These are phyloP conservation scores for Scedosporium boydii DNA, from an alignment of 2,329 filamentous ascomycete species.

Conservation along the genomic window DNA sequence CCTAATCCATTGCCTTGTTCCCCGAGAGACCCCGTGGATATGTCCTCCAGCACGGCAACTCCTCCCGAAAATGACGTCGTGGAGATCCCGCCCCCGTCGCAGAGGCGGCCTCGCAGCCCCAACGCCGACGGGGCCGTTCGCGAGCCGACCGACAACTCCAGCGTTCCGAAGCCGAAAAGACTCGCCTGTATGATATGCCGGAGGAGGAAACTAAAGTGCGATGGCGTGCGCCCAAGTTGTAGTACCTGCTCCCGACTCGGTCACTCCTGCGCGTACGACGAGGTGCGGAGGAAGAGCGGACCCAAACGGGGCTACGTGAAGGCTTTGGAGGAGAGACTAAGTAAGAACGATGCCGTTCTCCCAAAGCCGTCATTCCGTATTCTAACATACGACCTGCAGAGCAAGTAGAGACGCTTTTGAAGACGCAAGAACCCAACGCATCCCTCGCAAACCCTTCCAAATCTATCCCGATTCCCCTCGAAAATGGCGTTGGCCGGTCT, in stretches of 20 bases:
- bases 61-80: conserved; percentile 11
- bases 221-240: conserved; percentile 75
- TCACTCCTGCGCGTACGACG: conserved; percentile 83
- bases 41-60: conserved; percentile 11
- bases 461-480: background rate
- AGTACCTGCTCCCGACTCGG: conserved; percentile 80
- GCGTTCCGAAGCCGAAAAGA: conserved; percentile 73
- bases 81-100: conserved; percentile 3
- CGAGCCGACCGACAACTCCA: conserved; percentile 40
- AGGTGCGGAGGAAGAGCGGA: conserved; percentile 87
- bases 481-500: conserved; percentile 10
- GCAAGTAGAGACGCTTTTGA: conserved; percentile 86
- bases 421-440: conserved; percentile 57
- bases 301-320: conserved; percentile 94
- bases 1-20: background rate
- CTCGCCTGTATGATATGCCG: conserved; percentile 92
- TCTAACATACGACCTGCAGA: conserved; percentile 38
- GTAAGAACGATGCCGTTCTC: conserved; percentile 41
- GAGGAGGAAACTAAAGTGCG: conserved; percentile 85
- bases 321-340: conserved; percentile 81
- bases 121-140: conserved; percentile 27
- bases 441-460: conserved; percentile 18
- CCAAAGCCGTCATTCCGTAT: background rate
- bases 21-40: background rate
- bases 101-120: conserved; percentile 12